Evolutionary conservation across 2,329 filamentous ascomycete species (phyloP), one percentile per base, ranked within the genome.

Genomic region (Elsinoe fawcettii): DNA sequence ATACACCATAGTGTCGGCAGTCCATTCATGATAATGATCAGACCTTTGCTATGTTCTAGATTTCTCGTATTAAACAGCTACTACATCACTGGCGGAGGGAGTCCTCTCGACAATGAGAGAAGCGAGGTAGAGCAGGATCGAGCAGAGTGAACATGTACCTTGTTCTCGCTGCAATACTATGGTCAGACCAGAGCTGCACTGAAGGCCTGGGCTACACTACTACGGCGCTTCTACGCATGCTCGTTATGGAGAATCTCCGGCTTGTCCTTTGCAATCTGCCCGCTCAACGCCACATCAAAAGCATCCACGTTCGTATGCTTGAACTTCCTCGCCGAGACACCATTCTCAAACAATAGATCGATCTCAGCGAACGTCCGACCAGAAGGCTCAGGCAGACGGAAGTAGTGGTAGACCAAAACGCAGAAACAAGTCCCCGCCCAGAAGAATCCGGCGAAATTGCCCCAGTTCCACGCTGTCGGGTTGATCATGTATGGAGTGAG

Each of bases 311-410:
- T 22, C n/a, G 44, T 30, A 12, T 23, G 34, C 30, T 51, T 51
- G 69, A 65, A 76, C 54, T 72, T 69, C 18, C 73, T 66, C 7
- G 73, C 73, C 8, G 66, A 61, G 12, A 75, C 64, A 3, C 64
- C 59, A 25, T 65, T 65, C 60, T 74, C 71, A 59, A 76, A 76
- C 44, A 76, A 65, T 47, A 74, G 64, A 61, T 75, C 73, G 34
- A 75, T 62, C 63, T 75, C 73, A 71, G 73, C n/a, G n/a, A n/a
- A n/a, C 1, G 71, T 72, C 14, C 72, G 66, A 20, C 66, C 69
- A 63, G 72, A 73, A 1, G 71, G 66, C 63, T 76, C 74, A 1
- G 74, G 74, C 1, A 76, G 61, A 14, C 74, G 65, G 62, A 75
- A 76, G 60, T 65, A 77, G 3, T 66, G 67, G 73, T 73, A 77